Percentiles rank a stretch among this genome's conserved stretches.
These are phyloP conservation scores for Raphanus sativus DNA, from an alignment of 345 rosid species.

Conservation along the genomic window DNA sequence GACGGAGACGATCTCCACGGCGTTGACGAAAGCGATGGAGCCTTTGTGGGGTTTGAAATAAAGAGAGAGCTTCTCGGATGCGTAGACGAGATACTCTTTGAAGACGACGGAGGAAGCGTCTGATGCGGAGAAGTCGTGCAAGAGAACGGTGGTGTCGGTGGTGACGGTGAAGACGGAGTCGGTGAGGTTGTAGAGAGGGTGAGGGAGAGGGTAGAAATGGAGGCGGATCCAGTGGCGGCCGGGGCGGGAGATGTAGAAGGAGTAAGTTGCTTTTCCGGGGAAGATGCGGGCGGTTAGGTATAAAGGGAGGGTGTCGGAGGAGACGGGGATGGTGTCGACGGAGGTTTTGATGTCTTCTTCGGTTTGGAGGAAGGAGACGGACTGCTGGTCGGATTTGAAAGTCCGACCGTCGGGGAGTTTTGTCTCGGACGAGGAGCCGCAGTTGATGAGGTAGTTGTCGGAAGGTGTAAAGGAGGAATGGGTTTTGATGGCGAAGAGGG, in stretches of 20 bases:
- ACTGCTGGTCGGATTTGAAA: slow-evolving; percentile 65
- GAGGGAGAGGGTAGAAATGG: slow-evolving; percentile 67
- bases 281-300: slow-evolving; percentile 55
- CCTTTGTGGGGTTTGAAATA: slow-evolving; percentile 53
- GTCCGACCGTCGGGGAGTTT: slow-evolving; percentile 65
- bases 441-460: slow-evolving; percentile 66
- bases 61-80: slow-evolving; percentile 49
- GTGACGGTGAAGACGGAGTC: slow-evolving; percentile 56
- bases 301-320: slow-evolving; percentile 39
- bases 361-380: slow-evolving; percentile 52
- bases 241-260: slow-evolving; percentile 47
- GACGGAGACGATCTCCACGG: slow-evolving; percentile 64
- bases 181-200: slow-evolving; percentile 52
- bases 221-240: slow-evolving; percentile 86
- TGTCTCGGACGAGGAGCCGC: slow-evolving; percentile 65
- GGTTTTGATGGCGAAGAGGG: background rate
- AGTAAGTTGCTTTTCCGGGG: slow-evolving; percentile 44
- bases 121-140: slow-evolving; percentile 53
- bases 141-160: slow-evolving; percentile 59
- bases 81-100: slow-evolving; percentile 69
- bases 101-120: slow-evolving; percentile 39
- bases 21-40: slow-evolving; percentile 67
- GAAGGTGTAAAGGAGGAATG: slow-evolving; percentile 42
- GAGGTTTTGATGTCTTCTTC: slow-evolving; percentile 49
- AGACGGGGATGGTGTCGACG: slow-evolving; percentile 44